Evolutionary conservation across 108 stramenopile genomes (phyloP).

Genomic region (Schizochytrium sp.): DNA sequence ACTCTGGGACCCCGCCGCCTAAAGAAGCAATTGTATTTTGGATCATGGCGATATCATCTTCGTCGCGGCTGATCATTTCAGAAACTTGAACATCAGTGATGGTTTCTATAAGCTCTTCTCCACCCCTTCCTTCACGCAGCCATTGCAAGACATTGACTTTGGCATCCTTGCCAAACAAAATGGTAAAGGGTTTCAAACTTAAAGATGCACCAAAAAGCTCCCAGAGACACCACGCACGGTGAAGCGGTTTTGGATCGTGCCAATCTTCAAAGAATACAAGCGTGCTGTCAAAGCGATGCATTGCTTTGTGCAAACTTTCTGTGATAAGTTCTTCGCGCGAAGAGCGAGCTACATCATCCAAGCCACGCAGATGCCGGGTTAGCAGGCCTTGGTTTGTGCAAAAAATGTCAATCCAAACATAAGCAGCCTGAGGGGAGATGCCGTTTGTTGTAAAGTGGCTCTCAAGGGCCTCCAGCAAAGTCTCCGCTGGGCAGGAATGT

Average conservation of each 20-base stretch:
- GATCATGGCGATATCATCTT: background rate
- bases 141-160: background rate
- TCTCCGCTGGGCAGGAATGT: background rate
- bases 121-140: background rate
- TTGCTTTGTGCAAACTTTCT: conserved; percentile 25
- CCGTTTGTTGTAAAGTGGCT: background rate
- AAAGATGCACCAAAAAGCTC: conserved; percentile 7
- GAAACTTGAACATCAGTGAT: background rate
- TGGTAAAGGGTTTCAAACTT: background rate
- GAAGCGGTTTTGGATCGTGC: background rate
- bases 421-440: background rate
- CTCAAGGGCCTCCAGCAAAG: background rate
- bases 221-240: background rate
- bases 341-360: background rate
- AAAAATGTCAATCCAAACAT: conserved; percentile 53
- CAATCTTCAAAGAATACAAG: conserved; percentile 5
- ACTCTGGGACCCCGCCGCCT: background rate
- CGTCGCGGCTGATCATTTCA: background rate
- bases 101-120: background rate
- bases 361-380: background rate
- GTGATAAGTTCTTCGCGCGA: background rate
- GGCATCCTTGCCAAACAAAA: background rate
- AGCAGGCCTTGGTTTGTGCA: conserved; percentile 38
- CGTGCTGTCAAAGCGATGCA: background rate
- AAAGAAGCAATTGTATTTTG: background rate